Conservation (phyloP, 75 land plant species). For the Selaginella moellendorffii region DNA sequence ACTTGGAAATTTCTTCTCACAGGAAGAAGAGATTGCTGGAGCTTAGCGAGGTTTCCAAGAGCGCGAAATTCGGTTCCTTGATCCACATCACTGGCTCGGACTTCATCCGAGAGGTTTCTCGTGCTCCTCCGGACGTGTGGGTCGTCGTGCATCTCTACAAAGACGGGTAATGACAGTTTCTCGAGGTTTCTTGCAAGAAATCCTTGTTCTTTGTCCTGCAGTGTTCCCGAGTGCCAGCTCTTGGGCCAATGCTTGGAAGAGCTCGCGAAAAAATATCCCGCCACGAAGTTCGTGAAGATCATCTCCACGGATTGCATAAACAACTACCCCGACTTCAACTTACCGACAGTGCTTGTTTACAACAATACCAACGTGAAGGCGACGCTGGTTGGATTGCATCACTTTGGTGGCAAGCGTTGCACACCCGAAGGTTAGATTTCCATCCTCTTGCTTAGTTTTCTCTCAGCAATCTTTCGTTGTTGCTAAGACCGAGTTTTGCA, state of each 20-base stretch:
- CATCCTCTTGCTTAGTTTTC: background rate
- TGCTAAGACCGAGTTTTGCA: slow-evolving; percentile 14
- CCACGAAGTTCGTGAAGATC: slow-evolving; percentile 88
- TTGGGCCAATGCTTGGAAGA: slow-evolving; percentile 73
- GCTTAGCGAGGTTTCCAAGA: slow-evolving; percentile 47
- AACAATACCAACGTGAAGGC: slow-evolving; percentile 74
- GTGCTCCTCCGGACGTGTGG: slow-evolving; percentile 88
- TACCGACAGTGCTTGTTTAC: slow-evolving; percentile 74
- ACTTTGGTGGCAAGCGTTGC: slow-evolving; percentile 63
- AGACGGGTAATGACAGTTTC: slow-evolving; percentile 45
- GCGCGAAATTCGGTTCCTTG: slow-evolving; percentile 65
- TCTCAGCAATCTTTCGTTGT: background rate
- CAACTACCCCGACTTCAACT: slow-evolving; percentile 81
- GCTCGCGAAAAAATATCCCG: slow-evolving; percentile 62
- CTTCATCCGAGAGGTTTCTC: slow-evolving; percentile 85
- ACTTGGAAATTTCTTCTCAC: slow-evolving; percentile 7
- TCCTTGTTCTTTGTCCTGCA: slow-evolving; percentile 18
- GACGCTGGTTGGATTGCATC: slow-evolving; percentile 60
- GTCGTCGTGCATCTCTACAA: slow-evolving; percentile 83
- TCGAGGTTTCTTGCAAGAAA: background rate
- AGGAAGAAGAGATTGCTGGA: slow-evolving; percentile 84
- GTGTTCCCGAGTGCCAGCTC: slow-evolving; percentile 58
- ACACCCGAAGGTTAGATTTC: slow-evolving; percentile 70
- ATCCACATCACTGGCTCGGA: slow-evolving; percentile 63
- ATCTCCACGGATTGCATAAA: slow-evolving; percentile 96